Conservation (phyloP, 345 rosid species). For the Corchorus olitorius region DNA sequence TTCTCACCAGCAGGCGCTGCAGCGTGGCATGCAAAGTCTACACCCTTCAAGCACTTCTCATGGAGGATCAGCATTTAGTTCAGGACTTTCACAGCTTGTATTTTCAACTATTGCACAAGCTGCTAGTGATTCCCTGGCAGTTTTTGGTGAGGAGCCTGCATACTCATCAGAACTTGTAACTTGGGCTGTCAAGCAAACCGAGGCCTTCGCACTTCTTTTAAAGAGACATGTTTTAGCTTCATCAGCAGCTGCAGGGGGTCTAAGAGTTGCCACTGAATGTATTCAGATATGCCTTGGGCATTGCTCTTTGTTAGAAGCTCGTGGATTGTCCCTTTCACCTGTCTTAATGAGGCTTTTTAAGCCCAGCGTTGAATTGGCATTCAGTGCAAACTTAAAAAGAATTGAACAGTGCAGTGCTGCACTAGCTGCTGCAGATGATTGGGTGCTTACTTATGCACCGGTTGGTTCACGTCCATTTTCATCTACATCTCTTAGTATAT, state of each 20-base stretch:
- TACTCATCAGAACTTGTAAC: slow-evolving; percentile 90
- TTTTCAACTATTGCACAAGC: slow-evolving; percentile 88
- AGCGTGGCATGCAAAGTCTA: slow-evolving; percentile 53
- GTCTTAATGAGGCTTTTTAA: slow-evolving; percentile 68
- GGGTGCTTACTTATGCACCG: slow-evolving; percentile 66
- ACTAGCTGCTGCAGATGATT: slow-evolving; percentile 80
- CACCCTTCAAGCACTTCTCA: slow-evolving; percentile 50
- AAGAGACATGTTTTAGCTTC: slow-evolving; percentile 75
- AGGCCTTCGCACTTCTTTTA: slow-evolving; percentile 55
- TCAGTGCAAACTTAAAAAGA: slow-evolving; percentile 65
- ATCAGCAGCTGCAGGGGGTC: slow-evolving; percentile 71
- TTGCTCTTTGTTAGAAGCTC: slow-evolving; percentile 76
- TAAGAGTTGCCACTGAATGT: slow-evolving; percentile 75
- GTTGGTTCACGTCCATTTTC: slow-evolving; percentile 54
- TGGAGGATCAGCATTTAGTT: slow-evolving; percentile 56
- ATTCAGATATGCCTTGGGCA: slow-evolving; percentile 72
- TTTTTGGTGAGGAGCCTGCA: slow-evolving; percentile 80
- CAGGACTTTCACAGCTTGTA: slow-evolving; percentile 69
- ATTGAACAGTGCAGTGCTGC: slow-evolving; percentile 83
- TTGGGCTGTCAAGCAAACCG: slow-evolving; percentile 88
- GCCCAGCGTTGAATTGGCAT: slow-evolving; percentile 66
- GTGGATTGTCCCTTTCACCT: slow-evolving; percentile 84
- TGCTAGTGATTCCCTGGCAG: slow-evolving; percentile 72
- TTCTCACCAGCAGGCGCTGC: slow-evolving; percentile 65
- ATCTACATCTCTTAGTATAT: slow-evolving; percentile 36